These are phyloP conservation scores for Citrullus mucosospermus DNA, from an alignment of 306 rosid species.

Conservation along the genomic window DNA sequence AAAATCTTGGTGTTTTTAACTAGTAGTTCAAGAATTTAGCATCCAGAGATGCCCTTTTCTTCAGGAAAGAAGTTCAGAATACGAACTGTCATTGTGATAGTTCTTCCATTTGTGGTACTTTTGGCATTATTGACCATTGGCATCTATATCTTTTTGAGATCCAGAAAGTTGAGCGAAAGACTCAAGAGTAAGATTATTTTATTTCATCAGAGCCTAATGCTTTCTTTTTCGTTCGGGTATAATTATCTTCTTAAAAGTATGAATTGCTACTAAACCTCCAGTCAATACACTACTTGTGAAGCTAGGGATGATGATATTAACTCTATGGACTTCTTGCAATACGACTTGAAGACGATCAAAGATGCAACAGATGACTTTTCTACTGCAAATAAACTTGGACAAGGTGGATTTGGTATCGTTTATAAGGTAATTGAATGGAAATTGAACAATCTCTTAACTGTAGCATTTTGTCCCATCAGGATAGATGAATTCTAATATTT, in stretches of 20 bases:
- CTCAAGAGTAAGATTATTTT: not conserved
- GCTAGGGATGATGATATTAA: not conserved
- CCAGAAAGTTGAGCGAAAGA: not conserved
- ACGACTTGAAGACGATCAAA: not conserved
- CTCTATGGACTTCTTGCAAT: not conserved
- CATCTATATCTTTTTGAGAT: not conserved
- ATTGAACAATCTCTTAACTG: not conserved
- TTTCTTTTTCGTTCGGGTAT: not conserved
- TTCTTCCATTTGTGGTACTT: not conserved
- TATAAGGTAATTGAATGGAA: conserved; percentile 1
- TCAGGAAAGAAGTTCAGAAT: not conserved
- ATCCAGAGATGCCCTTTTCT: not conserved
- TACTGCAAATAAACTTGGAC: conserved; percentile 7
- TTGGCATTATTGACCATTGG: not conserved
- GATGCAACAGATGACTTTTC: conserved; percentile 9
- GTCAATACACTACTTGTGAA: not conserved
- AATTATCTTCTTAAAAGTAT: not conserved
- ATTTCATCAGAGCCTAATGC: not conserved
- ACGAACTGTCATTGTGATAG: not conserved
- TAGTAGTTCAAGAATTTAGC: not conserved
- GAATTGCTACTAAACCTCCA: not conserved
- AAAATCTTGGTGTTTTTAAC: too few species aligned
- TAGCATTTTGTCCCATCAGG: not conserved
- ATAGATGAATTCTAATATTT: not conserved
- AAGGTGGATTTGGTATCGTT: conserved; percentile 13